phyloP scores from a whole-genome alignment of 768 basidiomycete genomes.

The Leccinum olivaceopallidum region DNA sequence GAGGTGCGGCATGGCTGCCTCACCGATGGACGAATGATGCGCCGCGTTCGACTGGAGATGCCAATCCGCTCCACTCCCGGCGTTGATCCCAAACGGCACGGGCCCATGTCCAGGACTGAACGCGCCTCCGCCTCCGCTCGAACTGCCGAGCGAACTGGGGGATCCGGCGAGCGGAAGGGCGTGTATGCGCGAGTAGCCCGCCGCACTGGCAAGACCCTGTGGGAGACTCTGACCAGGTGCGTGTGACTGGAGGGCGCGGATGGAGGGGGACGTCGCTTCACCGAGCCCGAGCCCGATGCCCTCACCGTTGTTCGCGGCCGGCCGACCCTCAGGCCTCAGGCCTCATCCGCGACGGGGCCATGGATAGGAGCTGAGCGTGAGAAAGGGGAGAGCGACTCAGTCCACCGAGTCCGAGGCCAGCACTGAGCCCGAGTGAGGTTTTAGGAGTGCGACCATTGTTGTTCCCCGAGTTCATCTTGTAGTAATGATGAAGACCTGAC shows the following conservation, averaged over 20 bases:
- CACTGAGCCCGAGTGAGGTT: too few relatives aligned
- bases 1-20: conserved; percentile 25
- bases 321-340: too few relatives aligned
- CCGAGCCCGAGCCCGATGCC: conserved; percentile 25
- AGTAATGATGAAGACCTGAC: too few relatives aligned
- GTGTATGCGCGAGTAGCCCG: conserved; percentile 88
- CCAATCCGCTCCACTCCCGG: conserved; percentile 28
- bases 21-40: conserved; percentile 4
- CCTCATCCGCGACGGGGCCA: conserved; percentile 28
- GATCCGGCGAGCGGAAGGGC: conserved; percentile 55
- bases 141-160: too few relatives aligned
- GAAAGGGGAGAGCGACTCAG: too few relatives aligned
- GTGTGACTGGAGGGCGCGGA: conserved; percentile 79
- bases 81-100: conserved; percentile 34
- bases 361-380: conserved; percentile 21
- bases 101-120: conserved; percentile 34
- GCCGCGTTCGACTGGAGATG: conserved; percentile 28
- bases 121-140: too few relatives aligned
- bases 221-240: conserved; percentile 91
- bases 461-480: too few relatives aligned
- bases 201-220: conserved; percentile 49
- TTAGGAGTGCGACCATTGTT: too few relatives aligned
- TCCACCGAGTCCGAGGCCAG: too few relatives aligned
- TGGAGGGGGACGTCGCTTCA: conserved; percentile 64
- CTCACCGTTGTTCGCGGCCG: conserved; percentile 11